Evolutionary conservation across 2,329 filamentous ascomycete species (phyloP).

Genomic region (Sporothrix dimorphospora): DNA sequence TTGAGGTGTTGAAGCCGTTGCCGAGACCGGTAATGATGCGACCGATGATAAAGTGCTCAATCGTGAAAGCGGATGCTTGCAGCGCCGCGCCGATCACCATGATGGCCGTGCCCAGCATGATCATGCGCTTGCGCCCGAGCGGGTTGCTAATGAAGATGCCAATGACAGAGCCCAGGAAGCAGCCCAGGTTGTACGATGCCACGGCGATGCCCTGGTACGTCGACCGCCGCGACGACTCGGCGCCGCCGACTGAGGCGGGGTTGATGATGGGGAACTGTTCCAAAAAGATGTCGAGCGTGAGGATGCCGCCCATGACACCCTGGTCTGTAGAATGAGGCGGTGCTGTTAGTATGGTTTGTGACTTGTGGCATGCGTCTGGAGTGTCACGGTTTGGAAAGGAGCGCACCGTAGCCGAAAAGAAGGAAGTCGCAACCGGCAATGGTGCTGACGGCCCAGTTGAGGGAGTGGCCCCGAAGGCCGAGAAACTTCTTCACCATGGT

Average conservation of each 20-base stretch:
- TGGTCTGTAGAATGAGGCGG: constrained; percentile 56
- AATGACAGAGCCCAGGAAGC: constrained; percentile 39
- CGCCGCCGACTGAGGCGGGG: constrained; percentile 42
- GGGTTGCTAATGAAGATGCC: constrained; percentile 45
- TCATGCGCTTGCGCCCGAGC: constrained; percentile 48
- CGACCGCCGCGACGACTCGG: constrained; percentile 48
- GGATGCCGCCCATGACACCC: constrained; percentile 74
- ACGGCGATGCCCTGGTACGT: constrained; percentile 52
- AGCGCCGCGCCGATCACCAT: constrained; percentile 51
- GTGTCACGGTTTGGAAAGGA: not conserved
- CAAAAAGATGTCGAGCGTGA: constrained; percentile 68
- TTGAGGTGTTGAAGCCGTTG: constrained; percentile 48
- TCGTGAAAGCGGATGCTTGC: constrained; percentile 44
- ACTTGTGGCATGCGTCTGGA: not conserved
- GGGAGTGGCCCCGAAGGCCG: constrained; percentile 65
- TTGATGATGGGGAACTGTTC: constrained; percentile 58
- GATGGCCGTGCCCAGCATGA: constrained; percentile 46
- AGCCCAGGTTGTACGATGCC: constrained; percentile 42
- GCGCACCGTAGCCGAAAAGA: constrained; percentile 59
- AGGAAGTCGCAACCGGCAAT: constrained; percentile 75
- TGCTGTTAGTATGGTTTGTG: not conserved
- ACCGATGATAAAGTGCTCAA: constrained; percentile 50
- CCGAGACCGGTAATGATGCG: constrained; percentile 51
- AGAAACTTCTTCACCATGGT: constrained; percentile 51
- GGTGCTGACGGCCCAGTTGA: constrained; percentile 71